These are phyloP conservation scores for Gyromitra esculenta DNA, from an alignment of 2,329 filamentous ascomycete species.

Conservation along the genomic window DNA sequence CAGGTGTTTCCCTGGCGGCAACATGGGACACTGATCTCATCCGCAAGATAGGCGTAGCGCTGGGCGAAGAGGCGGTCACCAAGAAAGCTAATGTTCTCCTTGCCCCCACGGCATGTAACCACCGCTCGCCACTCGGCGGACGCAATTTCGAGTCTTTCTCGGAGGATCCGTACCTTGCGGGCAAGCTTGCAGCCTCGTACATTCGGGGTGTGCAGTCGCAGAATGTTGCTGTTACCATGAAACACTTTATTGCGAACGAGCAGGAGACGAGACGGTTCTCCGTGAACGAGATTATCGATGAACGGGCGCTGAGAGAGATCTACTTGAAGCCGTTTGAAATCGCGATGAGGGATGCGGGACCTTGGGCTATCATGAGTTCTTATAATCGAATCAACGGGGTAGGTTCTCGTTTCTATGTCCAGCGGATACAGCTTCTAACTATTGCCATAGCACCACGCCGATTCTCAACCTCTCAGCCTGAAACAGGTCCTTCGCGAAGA, in stretches of 20 bases:
- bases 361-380: conserved; percentile 68
- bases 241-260: conserved; percentile 72
- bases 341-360: conserved; percentile 65
- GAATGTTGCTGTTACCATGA: conserved; percentile 68
- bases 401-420: conserved; percentile 63
- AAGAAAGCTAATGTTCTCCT: conserved; percentile 70
- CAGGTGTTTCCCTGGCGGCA: conserved; percentile 68
- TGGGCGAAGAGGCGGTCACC: conserved; percentile 67
- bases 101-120: conserved; percentile 65
- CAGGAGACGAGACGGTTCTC: conserved; percentile 69
- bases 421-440: background rate
- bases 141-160: conserved; percentile 70
- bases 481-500: conserved; percentile 58
- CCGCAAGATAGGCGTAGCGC: conserved; percentile 64
- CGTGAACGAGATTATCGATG: conserved; percentile 67
- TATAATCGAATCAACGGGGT: conserved; percentile 70
- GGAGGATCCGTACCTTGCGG: conserved; percentile 68
- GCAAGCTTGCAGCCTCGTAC: conserved; percentile 66
- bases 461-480: conserved; percentile 43
- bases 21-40: conserved; percentile 68
- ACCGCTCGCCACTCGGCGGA: conserved; percentile 66
- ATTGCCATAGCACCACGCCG: conserved; percentile 67
- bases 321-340: conserved; percentile 70
- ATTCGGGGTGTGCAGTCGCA: conserved; percentile 68
- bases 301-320: conserved; percentile 69